Evolutionary conservation across 2,329 filamentous ascomycete genomes (phyloP), one percentile per base, ranked within the genome.

Genomic region (Nemania sp.): DNA sequence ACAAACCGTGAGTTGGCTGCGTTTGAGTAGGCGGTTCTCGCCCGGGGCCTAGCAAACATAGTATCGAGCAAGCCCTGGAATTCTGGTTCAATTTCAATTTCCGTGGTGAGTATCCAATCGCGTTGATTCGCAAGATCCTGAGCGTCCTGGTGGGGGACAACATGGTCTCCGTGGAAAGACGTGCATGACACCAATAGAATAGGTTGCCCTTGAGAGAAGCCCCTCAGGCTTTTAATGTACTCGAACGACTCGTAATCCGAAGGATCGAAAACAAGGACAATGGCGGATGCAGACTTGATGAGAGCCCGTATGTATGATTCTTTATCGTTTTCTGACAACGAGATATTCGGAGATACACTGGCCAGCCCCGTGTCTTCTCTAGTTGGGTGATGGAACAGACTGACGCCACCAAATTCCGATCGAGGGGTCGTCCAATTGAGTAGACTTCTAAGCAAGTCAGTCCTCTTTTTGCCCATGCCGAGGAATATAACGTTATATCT

Each of bases 401-500:
- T 32, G 3, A 61, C 34, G 5, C 54, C 54, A 10, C 59, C 54
- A 43, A 29, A 45, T 10, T 25, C 43, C 2, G 12, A 21, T 1
- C 42, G 7, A 5, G 25, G 21, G 2, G 6, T 17, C 12, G 43
- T 21, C 37, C 43, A 46, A 20, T 43, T 25, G 6, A 57, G 43
- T 2, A 55, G 25, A 52, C 17, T 48, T 2, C 39, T 42, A 29
- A 60, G 48, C 2, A n/a, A 37, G 1, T 52, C 25, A 1, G 37
- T 43, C 4, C 58, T 60, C 18, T 60, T 13, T 2, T n/a, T 5
- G 3, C 58, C 29, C 17, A 57, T 37, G 12, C 59, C 59, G 15
- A 61, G 40, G 17, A 61, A 57, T 18, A 61, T 13, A 13, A 61
- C 37, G 32, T 54, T 57, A n/a, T 61, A 61, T 21, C 18, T 56